phyloP scores from a whole-genome alignment of 371 early-diverging fungal genomes.

The Lichtheimia ornata region DNA sequence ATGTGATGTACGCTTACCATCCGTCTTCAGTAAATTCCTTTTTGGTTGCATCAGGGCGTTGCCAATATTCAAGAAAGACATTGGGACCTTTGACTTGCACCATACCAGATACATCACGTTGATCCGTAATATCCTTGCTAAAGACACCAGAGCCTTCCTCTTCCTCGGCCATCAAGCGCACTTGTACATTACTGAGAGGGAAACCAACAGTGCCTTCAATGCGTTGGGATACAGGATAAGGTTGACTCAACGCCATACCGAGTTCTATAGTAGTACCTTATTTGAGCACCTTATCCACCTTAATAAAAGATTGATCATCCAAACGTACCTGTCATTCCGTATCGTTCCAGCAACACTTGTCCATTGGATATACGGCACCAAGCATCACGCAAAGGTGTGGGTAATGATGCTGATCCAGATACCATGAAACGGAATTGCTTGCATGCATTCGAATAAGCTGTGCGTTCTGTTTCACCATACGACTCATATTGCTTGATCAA shows the following conservation, averaged over 20 bases:
- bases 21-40: slow-evolving; percentile 72
- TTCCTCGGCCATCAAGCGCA: slow-evolving; percentile 58
- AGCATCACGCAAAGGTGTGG: slow-evolving; percentile 57
- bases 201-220: slow-evolving; percentile 74
- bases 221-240: slow-evolving; percentile 48
- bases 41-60: slow-evolving; percentile 71
- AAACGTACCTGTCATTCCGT: slow-evolving; percentile 77
- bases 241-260: slow-evolving; percentile 86
- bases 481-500: slow-evolving; percentile 51
- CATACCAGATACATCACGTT: slow-evolving; percentile 61
- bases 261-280: slow-evolving; percentile 50
- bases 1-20: slow-evolving; percentile 46
- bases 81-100: slow-evolving; percentile 69
- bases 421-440: slow-evolving; percentile 77
- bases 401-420: slow-evolving; percentile 80
- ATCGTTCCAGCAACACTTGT: slow-evolving; percentile 79
- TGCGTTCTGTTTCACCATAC: slow-evolving; percentile 28
- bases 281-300: too few relatives aligned
- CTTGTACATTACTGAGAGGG: slow-evolving; percentile 75
- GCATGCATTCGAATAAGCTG: slow-evolving; percentile 48
- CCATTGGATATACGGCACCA: slow-evolving; percentile 74
- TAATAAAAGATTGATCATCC: too few relatives aligned
- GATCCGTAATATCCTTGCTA: slow-evolving; percentile 52
- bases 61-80: slow-evolving; percentile 79
- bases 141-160: slow-evolving; percentile 24